Evolutionary conservation across 208 protist species (phyloP).

Genomic region (Blechomonas ayalai): DNA sequence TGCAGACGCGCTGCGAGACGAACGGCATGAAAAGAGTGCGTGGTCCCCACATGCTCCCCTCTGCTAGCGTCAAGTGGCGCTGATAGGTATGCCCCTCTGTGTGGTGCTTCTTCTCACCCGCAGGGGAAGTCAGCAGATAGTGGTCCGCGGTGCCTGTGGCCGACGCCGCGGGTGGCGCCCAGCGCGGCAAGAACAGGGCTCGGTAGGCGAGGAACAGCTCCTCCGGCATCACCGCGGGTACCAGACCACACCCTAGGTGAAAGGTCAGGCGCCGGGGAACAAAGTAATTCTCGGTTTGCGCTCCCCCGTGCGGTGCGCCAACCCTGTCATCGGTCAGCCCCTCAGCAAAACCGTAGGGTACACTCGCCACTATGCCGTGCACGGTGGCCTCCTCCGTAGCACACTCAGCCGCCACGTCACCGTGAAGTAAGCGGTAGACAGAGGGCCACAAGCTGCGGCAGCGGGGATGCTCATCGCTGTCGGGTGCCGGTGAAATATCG

Average conservation of each 20-base stretch:
- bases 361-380: too few species aligned
- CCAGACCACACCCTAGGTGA: neutral
- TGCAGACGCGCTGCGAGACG: neutral
- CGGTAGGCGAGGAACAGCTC: slow-evolving; percentile 3
- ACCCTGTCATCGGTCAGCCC: too few species aligned
- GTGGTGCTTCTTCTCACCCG: too few species aligned
- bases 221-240: slow-evolving; percentile 5
- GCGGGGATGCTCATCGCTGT: too few species aligned
- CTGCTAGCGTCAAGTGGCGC: neutral
- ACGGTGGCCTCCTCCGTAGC: too few species aligned
- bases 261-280: slow-evolving; percentile 2
- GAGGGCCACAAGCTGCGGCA: too few species aligned
- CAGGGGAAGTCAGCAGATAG: too few species aligned
- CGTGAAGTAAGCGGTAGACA: too few species aligned
- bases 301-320: neutral
- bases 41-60: slow-evolving; percentile 3
- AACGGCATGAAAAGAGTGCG: slow-evolving; percentile 3
- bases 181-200: neutral
- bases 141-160: too few species aligned
- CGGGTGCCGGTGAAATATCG: too few species aligned
- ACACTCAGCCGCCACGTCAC: too few species aligned
- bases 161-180: neutral
- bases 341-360: too few species aligned
- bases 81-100: neutral
- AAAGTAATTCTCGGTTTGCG: slow-evolving; percentile 2